Evolutionary conservation across 2,329 filamentous ascomycete species (phyloP).

Genomic region (Colletotrichum nymphaeae): DNA sequence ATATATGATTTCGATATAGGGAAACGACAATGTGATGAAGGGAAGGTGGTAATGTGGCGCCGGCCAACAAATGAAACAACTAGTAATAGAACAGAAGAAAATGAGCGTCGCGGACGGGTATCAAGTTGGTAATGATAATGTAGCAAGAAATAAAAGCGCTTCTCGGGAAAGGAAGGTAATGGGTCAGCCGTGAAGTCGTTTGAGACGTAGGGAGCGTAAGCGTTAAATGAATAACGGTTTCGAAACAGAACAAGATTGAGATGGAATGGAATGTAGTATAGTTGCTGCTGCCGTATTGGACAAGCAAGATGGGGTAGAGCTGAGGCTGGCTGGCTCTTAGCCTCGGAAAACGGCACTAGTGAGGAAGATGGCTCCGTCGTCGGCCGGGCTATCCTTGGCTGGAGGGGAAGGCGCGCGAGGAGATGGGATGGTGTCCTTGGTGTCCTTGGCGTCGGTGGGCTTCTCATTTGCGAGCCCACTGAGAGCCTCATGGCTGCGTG

Average conservation of each 20-base stretch:
- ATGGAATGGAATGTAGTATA: conserved; percentile 5
- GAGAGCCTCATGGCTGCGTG: conserved; percentile 64
- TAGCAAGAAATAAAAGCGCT: conserved; percentile 8
- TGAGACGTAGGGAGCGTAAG: conserved; percentile 33
- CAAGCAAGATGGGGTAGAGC: background rate
- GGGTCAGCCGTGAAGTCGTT: conserved; percentile 35
- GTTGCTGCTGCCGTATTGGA: background rate
- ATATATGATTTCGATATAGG: background rate
- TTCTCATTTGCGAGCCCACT: conserved; percentile 43
- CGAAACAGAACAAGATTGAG: conserved; percentile 10
- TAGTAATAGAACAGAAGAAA: conserved; percentile 5
- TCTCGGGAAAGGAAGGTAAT: conserved; percentile 29
- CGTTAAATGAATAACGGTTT: conserved; percentile 21
- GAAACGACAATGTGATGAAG: conserved; percentile 15
- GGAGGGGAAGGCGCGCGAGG: conserved; percentile 40
- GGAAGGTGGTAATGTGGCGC: conserved; percentile 4
- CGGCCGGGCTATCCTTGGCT: conserved; percentile 26
- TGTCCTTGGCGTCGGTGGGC: conserved; percentile 41
- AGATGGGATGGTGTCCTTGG: conserved; percentile 44
- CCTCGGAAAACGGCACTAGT: conserved; percentile 39
- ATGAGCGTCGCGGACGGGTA: conserved; percentile 35
- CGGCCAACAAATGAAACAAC: conserved; percentile 3
- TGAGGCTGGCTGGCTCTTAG: conserved; percentile 15
- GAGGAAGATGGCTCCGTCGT: conserved; percentile 34
- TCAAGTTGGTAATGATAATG: conserved; percentile 17